Conservation (phyloP, 23 red algal species). For the Chondrus crispus region DNA sequence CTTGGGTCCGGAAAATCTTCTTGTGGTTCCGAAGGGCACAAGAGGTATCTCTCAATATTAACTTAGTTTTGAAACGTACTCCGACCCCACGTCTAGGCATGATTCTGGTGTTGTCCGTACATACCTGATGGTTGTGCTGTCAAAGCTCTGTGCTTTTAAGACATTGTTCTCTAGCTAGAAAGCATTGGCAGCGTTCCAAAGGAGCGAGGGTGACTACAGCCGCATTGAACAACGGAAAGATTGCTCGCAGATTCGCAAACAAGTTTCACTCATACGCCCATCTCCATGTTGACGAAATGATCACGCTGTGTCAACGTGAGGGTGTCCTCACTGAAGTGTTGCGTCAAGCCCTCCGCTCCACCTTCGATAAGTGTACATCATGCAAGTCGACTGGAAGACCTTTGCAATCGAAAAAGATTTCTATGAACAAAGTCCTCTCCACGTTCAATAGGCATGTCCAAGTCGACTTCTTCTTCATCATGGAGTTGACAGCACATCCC, state of each 20-base stretch:
- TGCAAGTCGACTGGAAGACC: neutral
- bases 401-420: neutral
- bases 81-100: neutral
- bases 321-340: neutral
- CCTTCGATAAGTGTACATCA: neutral
- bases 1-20: no score
- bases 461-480: conserved; percentile 20
- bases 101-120: neutral
- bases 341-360: neutral
- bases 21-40: no score
- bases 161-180: no score
- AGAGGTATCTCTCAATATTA: no score
- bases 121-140: neutral
- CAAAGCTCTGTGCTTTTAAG: neutral
- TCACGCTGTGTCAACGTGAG: neutral
- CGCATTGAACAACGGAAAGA: neutral
- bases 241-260: neutral
- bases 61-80: no score
- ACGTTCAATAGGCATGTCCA: conserved; percentile 31
- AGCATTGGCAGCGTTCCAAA: no score
- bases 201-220: no score
- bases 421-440: neutral
- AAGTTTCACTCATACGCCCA: conserved; percentile 13
- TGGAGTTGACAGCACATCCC: neutral
- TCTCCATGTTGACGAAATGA: neutral